phyloP scores from a whole-genome alignment of 306 rosid genomes.

The Quercus agrifolia region DNA sequence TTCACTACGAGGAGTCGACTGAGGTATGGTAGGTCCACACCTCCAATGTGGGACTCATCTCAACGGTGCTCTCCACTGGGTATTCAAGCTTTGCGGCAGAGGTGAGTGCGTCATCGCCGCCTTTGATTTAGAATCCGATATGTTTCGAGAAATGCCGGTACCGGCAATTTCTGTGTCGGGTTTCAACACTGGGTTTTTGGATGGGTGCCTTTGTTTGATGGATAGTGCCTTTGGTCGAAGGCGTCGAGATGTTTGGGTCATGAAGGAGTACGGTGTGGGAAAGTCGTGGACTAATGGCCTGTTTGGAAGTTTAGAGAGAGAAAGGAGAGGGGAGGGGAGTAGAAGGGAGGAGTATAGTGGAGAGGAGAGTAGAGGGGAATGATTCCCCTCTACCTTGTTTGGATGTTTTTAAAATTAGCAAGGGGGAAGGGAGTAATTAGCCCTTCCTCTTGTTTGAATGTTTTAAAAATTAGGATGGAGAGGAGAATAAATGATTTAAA shows the following conservation, averaged over 20 bases:
- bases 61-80: neutral
- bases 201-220: neutral
- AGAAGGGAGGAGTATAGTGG: too few relatives aligned
- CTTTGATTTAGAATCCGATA: neutral
- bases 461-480: too few relatives aligned
- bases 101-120: neutral
- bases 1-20: neutral
- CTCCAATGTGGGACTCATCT: neutral
- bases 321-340: too few relatives aligned
- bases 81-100: neutral
- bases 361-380: too few relatives aligned
- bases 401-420: too few relatives aligned
- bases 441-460: too few relatives aligned
- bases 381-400: too few relatives aligned
- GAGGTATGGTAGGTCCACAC: neutral
- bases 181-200: neutral
- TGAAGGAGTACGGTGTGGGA: constrained; percentile 1
- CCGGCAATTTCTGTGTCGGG: neutral
- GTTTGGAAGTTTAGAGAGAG: too few relatives aligned
- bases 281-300: neutral
- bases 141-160: neutral
- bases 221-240: neutral
- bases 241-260: neutral
- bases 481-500: too few relatives aligned
- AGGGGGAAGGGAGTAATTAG: too few relatives aligned